Base-by-base conservation (phyloP, 768 basidiomycete genomes). In the Auricularia sp. region DNA sequence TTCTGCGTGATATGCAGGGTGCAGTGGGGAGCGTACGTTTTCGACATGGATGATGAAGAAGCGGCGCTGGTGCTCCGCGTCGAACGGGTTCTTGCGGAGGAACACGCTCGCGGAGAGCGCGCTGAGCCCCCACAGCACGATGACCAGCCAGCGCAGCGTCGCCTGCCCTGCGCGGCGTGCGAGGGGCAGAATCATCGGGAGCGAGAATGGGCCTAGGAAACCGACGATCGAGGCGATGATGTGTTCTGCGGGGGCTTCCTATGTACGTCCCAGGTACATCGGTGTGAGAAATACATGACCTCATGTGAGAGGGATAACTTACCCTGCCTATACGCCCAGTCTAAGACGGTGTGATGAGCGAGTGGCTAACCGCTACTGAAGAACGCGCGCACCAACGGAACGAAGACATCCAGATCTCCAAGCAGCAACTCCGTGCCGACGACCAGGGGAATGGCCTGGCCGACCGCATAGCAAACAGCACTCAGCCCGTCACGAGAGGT, bases 41-140 rank as follows among this genome's bases (percentile, higher is more conserved):
- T 96, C 92, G 68, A 87, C 79, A 71, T 93, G 88, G 51, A 97
- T 75, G 39, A 94, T 81, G 70, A 92, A 94, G 61, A 96, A 61
- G 64, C 96, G 79, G 75, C 92, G 92, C 69, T 94, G 95, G 72
- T 98, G 96, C 80, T 85, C 84, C 16, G 71, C 74, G 70, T 97
- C 94, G 72, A 94, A 98, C 0, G 89, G 85, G 3, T 76, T 73
- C 51, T 81, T 75, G 68, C 76, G 73, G 5, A 82, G 78, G 73
- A 93, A 93, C 51, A 86, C 73, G 0, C 83, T 86, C 67, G 91
- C 83, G 1, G 80, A 67, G 8, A 80, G 68, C 0, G 80, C 78
- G 0, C 84, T 83, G 1, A 77, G 59, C 39, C 85, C 69, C 33
- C 80, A 74, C 4, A 85, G 71, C 2, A 82, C 65, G 21, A 85